These are phyloP conservation scores for Trichoderma pleuroti DNA, from an alignment of 2,329 filamentous ascomycete species.

Conservation along the genomic window DNA sequence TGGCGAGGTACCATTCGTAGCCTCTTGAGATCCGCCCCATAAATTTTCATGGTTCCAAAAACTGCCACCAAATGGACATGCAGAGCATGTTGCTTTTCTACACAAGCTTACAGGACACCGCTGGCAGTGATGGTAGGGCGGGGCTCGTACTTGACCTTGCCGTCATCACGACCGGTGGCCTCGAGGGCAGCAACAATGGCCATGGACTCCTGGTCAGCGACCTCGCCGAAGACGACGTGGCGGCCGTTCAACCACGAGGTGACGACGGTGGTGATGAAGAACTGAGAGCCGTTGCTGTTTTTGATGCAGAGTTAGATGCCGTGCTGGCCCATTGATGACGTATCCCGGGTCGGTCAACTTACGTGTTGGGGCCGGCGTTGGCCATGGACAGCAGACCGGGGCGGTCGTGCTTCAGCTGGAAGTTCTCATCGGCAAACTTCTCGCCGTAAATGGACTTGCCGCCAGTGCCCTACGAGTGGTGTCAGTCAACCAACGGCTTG, in stretches of 20 bases:
- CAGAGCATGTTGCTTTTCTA: conserved; percentile 17
- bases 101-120: conserved; percentile 45
- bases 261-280: conserved; percentile 92
- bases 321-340: not conserved
- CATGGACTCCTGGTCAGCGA: conserved; percentile 50
- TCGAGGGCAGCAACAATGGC: conserved; percentile 59
- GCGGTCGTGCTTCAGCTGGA: conserved; percentile 67
- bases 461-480: conserved; percentile 66
- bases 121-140: conserved; percentile 56
- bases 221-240: conserved; percentile 83
- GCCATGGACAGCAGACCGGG: conserved; percentile 89
- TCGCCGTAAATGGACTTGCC: conserved; percentile 94
- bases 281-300: conserved; percentile 90
- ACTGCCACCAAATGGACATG: conserved; percentile 20
- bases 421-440: conserved; percentile 95
- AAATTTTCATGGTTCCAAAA: not conserved
- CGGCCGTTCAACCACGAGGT: conserved; percentile 82
- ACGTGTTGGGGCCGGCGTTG: conserved; percentile 93
- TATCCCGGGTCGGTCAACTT: conserved; percentile 32
- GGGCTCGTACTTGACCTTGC: conserved; percentile 53
- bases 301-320: conserved; percentile 20
- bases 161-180: conserved; percentile 54
- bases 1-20: not conserved
- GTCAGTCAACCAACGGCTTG: conserved; percentile 18
- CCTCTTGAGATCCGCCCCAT: not conserved